Evolutionary conservation across 768 basidiomycete genomes (phyloP), one percentile per base, ranked within the genome.

Genomic region (Termitomyces titanicus): DNA sequence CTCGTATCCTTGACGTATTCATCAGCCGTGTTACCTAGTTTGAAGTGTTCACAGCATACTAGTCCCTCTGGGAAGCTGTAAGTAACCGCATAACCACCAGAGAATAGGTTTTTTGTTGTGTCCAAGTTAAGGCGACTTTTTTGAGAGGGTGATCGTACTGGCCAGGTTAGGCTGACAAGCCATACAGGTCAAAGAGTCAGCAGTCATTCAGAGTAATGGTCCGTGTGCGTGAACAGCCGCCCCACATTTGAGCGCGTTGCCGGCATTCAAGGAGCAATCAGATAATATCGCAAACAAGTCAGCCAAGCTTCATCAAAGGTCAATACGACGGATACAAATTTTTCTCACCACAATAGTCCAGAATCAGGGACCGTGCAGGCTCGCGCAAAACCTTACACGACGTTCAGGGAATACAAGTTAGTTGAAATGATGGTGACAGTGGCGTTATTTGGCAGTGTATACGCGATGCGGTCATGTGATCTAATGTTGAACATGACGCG

Each of bases 391-490:
- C 13, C 22, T 12, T 24, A 25, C 24, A 22, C 2, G 29, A 37
- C 12, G 29, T 29, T 29, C 9, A 22, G 15, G 18, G 10, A 12
- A 13, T 42, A 13, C 11, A 42, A n/a, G n/a, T n/a, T n/a, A n/a
- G n/a, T n/a, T n/a, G n/a, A n/a, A n/a, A n/a, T n/a, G n/a, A 12
- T 15, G 34, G 13, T 11, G 2, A 17, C 17, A 39, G 38, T 54
- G 55, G 49, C 60, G 58, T 47, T 61, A 24, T 58, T 60, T 64
- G 61, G 56, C 31, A 17, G 7, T 60, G 40, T 61, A 56, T 61
- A 47, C 46, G 45, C 31, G 61, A 51, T 60, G 31, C 56, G 58
- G 47, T 57, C 63, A 64, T 54, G 56, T 64, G 63, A 44, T 51
- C n/a, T 8, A 15, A 20, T 34, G 43, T 47, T 20, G 31, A 47